These are phyloP conservation scores for Isatis lusitanica DNA, from an alignment of 441 rosid species.

Conservation along the genomic window DNA sequence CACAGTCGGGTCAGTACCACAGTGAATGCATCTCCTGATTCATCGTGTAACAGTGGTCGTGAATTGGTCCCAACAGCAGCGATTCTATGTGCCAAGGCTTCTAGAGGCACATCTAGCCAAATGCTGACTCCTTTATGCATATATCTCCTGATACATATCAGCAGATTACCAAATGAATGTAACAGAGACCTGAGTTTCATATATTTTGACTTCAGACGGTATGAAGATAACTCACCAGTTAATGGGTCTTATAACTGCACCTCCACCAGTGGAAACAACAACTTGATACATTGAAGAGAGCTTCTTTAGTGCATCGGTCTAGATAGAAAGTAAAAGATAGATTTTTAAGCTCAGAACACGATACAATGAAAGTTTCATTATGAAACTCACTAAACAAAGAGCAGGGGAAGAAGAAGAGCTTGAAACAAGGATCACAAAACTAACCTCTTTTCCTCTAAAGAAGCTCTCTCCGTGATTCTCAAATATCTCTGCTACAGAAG, in stretches of 20 bases:
- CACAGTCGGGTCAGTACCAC: slow-evolving; percentile 40
- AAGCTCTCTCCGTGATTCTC: slow-evolving; percentile 64
- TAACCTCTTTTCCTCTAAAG: slow-evolving; percentile 80
- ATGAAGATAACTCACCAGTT: slow-evolving; percentile 51
- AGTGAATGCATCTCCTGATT: slow-evolving; percentile 68
- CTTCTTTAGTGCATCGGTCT: slow-evolving; percentile 62
- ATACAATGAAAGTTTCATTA: neutral
- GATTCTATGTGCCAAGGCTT: slow-evolving; percentile 80
- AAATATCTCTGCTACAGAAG: slow-evolving; percentile 73
- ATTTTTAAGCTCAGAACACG: neutral
- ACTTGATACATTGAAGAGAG: slow-evolving; percentile 53
- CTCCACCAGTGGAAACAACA: slow-evolving; percentile 94
- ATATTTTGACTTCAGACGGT: neutral
- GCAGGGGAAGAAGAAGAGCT: neutral
- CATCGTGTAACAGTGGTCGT: slow-evolving; percentile 74
- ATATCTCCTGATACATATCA: slow-evolving; percentile 41
- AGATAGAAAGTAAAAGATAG: slow-evolving; percentile 18
- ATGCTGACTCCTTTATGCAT: slow-evolving; percentile 77
- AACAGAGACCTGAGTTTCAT: neutral
- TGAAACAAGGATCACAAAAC: slow-evolving; percentile 7
- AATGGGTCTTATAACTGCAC: slow-evolving; percentile 64
- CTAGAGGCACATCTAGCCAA: slow-evolving; percentile 90
- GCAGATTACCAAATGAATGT: neutral
- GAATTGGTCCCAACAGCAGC: slow-evolving; percentile 80
- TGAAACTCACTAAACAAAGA: neutral